Percentiles rank a stretch among this genome's conserved stretches.
phyloP scores from a whole-genome alignment of 192 early-diverging fungal species.

The Linnemannia zychae region DNA sequence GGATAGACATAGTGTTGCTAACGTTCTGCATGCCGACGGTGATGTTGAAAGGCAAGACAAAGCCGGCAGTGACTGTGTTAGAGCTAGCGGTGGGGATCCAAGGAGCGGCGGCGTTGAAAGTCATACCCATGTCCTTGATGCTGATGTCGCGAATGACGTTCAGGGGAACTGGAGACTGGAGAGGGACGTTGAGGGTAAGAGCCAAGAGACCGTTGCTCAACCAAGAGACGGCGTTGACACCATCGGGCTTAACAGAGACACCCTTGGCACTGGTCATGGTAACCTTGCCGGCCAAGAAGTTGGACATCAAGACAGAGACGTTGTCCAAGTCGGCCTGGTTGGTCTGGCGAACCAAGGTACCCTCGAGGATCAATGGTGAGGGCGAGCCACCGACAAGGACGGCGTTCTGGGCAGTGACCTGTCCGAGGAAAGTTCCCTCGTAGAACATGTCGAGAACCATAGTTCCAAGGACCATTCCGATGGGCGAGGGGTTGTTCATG shows the following conservation, averaged over 20 bases:
- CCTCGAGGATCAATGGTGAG: constrained; percentile 63
- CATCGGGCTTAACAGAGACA: constrained; percentile 64
- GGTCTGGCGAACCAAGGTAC: constrained; percentile 63
- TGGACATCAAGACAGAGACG: constrained; percentile 63
- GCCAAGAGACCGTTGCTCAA: constrained; percentile 62
- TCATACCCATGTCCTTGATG: constrained; percentile 67
- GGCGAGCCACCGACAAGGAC: constrained; percentile 57
- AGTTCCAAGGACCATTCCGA: constrained; percentile 70
- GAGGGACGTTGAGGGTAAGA: constrained; percentile 63
- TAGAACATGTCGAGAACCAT: constrained; percentile 64
- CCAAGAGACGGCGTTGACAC: constrained; percentile 59
- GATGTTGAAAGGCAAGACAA: constrained; percentile 73
- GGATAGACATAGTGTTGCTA: constrained; percentile 63
- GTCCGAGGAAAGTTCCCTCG: constrained; percentile 61
- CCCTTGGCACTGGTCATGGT: constrained; percentile 64
- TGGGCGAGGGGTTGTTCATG: constrained; percentile 66
- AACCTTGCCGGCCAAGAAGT: constrained; percentile 62
- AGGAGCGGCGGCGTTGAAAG: constrained; percentile 57
- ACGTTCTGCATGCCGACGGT: constrained; percentile 66
- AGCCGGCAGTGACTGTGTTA: constrained; percentile 59
- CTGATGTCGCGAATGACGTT: constrained; percentile 65
- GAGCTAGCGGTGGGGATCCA: constrained; percentile 62
- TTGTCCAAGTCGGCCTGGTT: constrained; percentile 59
- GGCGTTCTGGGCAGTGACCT: constrained; percentile 60
- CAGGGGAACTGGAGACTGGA: constrained; percentile 52